Percentiles rank a stretch among this genome's conserved stretches.
phyloP scores from a whole-genome alignment of 2,329 filamentous ascomycete species.

The Cladophialophora immunda region DNA sequence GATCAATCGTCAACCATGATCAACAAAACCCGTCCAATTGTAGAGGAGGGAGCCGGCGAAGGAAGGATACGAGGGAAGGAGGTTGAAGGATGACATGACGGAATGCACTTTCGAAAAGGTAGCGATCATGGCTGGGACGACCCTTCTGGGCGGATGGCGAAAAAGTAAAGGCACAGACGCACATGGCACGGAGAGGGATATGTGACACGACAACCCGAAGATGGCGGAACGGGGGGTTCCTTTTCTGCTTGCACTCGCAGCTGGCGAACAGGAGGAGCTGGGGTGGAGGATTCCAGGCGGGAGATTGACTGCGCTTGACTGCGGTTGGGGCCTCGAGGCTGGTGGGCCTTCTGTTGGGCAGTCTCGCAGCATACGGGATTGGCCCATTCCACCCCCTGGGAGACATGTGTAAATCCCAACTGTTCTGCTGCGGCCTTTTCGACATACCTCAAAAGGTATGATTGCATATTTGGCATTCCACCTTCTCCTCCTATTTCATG shows the following conservation, averaged over 20 bases:
- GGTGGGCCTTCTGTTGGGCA: slow-evolving; percentile 11
- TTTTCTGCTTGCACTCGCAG: no score
- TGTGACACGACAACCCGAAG: slow-evolving; percentile 14
- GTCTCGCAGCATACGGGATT: slow-evolving; percentile 3
- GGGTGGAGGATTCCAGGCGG: not conserved
- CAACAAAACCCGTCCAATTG: slow-evolving; percentile 16
- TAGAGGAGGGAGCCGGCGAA: slow-evolving; percentile 6
- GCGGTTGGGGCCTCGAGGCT: slow-evolving; percentile 9
- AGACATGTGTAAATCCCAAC: slow-evolving; percentile 22
- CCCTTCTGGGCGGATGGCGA: slow-evolving; percentile 22
- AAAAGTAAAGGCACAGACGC: slow-evolving; percentile 20
- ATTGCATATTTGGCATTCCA: no score
- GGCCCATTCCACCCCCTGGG: not conserved
- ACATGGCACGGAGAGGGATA: slow-evolving; percentile 20
- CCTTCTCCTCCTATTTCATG: not conserved
- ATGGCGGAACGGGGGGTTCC: not conserved
- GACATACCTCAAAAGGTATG: no score
- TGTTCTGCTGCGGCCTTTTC: slow-evolving; percentile 14
- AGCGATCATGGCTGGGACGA: not conserved
- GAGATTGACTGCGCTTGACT: not conserved
- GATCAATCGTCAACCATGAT: slow-evolving; percentile 25
- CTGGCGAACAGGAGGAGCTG: not conserved
- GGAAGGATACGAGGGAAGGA: slow-evolving; percentile 12
- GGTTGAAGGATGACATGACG: slow-evolving; percentile 27
- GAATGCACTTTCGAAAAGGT: slow-evolving; percentile 10